Evolutionary conservation across 1,139 yeast genomes (phyloP).

Genomic region (Kodamaea anthophila): DNA sequence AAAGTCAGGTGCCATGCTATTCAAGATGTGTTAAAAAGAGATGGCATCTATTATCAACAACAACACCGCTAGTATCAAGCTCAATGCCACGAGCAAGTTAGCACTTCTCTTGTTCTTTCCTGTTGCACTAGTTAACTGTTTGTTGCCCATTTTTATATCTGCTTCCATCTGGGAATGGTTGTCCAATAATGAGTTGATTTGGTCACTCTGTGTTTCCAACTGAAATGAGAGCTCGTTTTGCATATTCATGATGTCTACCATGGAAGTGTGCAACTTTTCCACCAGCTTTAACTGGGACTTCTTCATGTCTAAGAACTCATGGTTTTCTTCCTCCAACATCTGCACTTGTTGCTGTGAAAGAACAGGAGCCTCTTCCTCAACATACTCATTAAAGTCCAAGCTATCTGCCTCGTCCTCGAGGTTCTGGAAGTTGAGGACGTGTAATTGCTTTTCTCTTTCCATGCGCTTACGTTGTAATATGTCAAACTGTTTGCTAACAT

Average conservation of each 20-base stretch:
- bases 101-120: constrained; percentile 67
- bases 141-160: constrained; percentile 71
- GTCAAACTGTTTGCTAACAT: constrained; percentile 31
- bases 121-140: constrained; percentile 65
- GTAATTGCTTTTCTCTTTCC: constrained; percentile 36
- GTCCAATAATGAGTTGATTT: constrained; percentile 59
- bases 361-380: constrained; percentile 13
- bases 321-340: constrained; percentile 66
- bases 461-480: constrained; percentile 38
- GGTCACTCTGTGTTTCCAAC: constrained; percentile 68
- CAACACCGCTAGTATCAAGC: constrained; percentile 57
- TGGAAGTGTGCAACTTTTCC: constrained; percentile 66
- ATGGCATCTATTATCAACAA: constrained; percentile 59
- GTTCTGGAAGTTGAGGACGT: constrained; percentile 38
- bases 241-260: constrained; percentile 72
- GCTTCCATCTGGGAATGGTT: constrained; percentile 65
- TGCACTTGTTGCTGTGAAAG: constrained; percentile 60
- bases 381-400: constrained; percentile 7
- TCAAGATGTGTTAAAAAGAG: constrained; percentile 21
- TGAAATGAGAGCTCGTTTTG: constrained; percentile 77
- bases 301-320: constrained; percentile 55
- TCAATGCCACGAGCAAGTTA: constrained; percentile 53
- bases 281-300: constrained; percentile 64
- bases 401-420: constrained; percentile 14
- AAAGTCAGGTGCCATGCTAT: too few species aligned